phyloP scores from a whole-genome alignment of 805 yeast species.

The Yamadazyma endophytica region DNA sequence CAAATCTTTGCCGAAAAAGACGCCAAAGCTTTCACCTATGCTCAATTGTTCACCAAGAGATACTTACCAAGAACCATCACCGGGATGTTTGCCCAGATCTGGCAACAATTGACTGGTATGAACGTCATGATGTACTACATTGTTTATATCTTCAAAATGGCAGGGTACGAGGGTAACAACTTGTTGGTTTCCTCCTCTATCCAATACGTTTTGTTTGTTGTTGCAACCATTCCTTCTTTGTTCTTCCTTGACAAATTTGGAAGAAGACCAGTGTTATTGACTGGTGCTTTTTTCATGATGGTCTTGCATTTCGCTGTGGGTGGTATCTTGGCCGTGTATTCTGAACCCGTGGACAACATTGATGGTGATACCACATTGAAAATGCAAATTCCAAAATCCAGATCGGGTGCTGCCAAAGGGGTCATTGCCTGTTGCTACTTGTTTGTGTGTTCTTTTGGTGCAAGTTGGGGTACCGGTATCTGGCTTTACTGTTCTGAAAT shows the following conservation, averaged over 20 bases:
- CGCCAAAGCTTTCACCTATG: slow-evolving; percentile 38
- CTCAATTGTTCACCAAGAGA: slow-evolving; percentile 45
- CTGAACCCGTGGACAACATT: slow-evolving; percentile 20
- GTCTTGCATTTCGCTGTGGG: slow-evolving; percentile 28
- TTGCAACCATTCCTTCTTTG: slow-evolving; percentile 56
- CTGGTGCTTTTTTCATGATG: slow-evolving; percentile 42
- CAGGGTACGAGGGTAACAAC: slow-evolving; percentile 51
- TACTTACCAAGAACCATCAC: slow-evolving; percentile 44
- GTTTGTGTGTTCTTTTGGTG: slow-evolving; percentile 49
- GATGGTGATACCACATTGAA: slow-evolving; percentile 25
- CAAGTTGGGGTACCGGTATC: slow-evolving; percentile 46
- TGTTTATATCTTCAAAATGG: slow-evolving; percentile 59
- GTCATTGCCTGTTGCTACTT: slow-evolving; percentile 47
- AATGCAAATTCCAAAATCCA: slow-evolving; percentile 27
- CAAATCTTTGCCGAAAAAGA: slow-evolving; percentile 49
- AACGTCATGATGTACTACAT: slow-evolving; percentile 66
- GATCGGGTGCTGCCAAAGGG: slow-evolving; percentile 36
- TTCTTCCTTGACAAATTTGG: slow-evolving; percentile 55
- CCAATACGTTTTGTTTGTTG: slow-evolving; percentile 50
- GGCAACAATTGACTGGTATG: slow-evolving; percentile 63
- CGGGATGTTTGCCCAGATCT: slow-evolving; percentile 49
- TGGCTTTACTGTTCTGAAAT: slow-evolving; percentile 66
- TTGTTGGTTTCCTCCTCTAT: slow-evolving; percentile 50
- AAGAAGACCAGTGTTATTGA: slow-evolving; percentile 54
- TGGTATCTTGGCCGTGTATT: slow-evolving; percentile 34